Evolutionary conservation across 1,284 basidiomycete species (phyloP), one percentile per base, ranked within the genome.

Genomic region (Moesziomyces aphidis): DNA sequence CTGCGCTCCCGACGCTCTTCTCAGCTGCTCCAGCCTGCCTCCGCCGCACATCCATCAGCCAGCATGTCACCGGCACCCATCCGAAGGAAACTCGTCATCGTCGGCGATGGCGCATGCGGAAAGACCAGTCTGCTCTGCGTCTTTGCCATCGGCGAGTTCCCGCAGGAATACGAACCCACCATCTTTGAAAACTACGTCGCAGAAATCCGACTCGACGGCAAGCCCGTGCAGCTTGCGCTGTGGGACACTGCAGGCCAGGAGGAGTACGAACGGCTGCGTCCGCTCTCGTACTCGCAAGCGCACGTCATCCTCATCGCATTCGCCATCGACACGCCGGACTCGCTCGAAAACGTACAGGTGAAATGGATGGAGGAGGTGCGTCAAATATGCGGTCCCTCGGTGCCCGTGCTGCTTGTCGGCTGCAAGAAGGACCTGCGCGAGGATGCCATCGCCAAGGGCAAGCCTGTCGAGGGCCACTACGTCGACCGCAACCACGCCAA

Each of bases 151-250:
- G 96, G 96, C 68, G 93, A 97, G 86, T 98, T 99, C 82, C 96
- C 95, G 48, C 94, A 94, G 86, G 92, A 94, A 90, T 97, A 97
- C 85, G 95, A 73, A 19, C 71, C 71, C 17, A 73, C 81, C 67
- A 94, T 97, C 59, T 97, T 97, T 82, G 95, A 97, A 87, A 99
- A 98, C 85, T 99, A 97, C 86, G 95, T 98, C 67, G 95, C 96
- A 50, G 96, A 98, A 87, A 97, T 99, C 82, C 89, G 94, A 79
- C 88, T 98, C 59, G 96, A 99, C 86, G 95, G 95, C 75, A 98
- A 98, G 86, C 93, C 95, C 46, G 93, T 98, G 23, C 95, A 97
- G 85, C 87, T 97, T 60, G 95, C 95, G 45, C 86, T 97, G 42
- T 97, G 95, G 95, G 95, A 97, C 88, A 97, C 95, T 62, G 95